Evolutionary conservation across 192 early-diverging fungal genomes (phyloP).

Genomic region (Coemansia sp.): DNA sequence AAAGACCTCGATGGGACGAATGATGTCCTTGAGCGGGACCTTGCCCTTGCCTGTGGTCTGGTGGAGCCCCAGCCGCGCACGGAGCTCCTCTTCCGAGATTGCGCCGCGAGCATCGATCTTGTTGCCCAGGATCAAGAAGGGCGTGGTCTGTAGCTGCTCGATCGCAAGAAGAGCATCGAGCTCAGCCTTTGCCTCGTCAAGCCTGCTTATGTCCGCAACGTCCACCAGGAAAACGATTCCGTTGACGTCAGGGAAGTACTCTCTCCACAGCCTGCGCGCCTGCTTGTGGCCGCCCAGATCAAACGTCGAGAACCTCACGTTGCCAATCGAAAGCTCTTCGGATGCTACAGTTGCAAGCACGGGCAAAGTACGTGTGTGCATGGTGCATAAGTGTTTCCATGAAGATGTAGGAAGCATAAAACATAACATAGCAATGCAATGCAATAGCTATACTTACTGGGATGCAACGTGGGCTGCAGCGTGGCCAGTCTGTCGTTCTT

Average conservation of each 20-base stretch:
- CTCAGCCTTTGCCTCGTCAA: conserved; percentile 90
- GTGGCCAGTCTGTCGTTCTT: conserved; percentile 97
- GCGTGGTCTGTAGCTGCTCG: conserved; percentile 88
- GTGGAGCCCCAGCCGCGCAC: conserved; percentile 84
- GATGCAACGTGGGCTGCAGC: conserved; percentile 94
- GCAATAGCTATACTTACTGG: conserved; percentile 67
- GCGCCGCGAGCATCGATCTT: conserved; percentile 97
- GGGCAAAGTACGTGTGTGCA: background rate
- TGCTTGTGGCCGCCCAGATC: conserved; percentile 97
- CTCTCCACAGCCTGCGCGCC: conserved; percentile 97
- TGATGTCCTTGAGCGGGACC: conserved; percentile 87
- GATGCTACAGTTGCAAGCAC: conserved; percentile 49
- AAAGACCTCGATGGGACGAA: conserved; percentile 97
- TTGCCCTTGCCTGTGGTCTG: conserved; percentile 99
- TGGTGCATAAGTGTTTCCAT: background rate
- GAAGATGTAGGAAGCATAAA: background rate
- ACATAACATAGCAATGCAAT: conserved; percentile 49
- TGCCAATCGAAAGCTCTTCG: conserved; percentile 96
- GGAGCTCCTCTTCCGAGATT: conserved; percentile 89
- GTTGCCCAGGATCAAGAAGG: conserved; percentile 97
- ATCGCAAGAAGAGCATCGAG: conserved; percentile 91
- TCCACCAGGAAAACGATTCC: conserved; percentile 99
- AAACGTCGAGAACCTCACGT: conserved; percentile 95
- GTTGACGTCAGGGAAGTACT: conserved; percentile 98
- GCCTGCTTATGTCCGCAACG: conserved; percentile 78